A percentile compares a stretch with the other conserved stretches of the same genome.
Evolutionary conservation across 2,329 filamentous ascomycete genomes (phyloP).

Genomic region (Ophiostoma ips): DNA sequence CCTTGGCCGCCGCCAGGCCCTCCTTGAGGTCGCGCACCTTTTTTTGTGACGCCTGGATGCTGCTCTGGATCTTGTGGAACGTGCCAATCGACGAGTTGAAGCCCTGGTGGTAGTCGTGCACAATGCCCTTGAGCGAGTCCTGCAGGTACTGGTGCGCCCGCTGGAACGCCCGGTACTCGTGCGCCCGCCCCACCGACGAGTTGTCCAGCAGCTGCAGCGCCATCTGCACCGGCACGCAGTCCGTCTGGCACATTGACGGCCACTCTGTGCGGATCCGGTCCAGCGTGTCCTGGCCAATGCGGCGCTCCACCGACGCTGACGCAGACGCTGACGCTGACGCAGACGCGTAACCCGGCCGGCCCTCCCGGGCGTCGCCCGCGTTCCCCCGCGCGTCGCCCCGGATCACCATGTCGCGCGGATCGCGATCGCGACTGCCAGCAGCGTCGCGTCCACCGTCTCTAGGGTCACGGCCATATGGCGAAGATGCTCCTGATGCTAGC

Average conservation of each 20-base stretch:
- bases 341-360: background rate
- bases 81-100: conserved; percentile 99
- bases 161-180: conserved; percentile 75
- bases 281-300: conserved; percentile 48
- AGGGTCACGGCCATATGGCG: background rate
- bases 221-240: conserved; percentile 85
- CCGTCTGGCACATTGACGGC: conserved; percentile 78
- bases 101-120: conserved; percentile 96
- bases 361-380: background rate
- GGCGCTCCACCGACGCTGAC: conserved; percentile 28
- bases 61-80: conserved; percentile 95
- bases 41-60: conserved; percentile 77
- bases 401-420: conserved; percentile 4
- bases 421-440: background rate
- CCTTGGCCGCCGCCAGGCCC: conserved; percentile 67
- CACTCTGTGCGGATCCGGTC: conserved; percentile 78
- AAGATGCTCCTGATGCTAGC: too few relatives aligned
- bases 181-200: conserved; percentile 82
- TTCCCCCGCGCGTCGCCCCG: background rate
- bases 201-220: conserved; percentile 89
- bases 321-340: background rate
- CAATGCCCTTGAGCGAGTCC: conserved; percentile 80
- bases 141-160: conserved; percentile 80
- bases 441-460: conserved; percentile 1
- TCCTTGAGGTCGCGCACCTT: conserved; percentile 72